Base-by-base conservation (phyloP, 495 filamentous ascomycete species). In the Staphylotrichum tortipilum region DNA sequence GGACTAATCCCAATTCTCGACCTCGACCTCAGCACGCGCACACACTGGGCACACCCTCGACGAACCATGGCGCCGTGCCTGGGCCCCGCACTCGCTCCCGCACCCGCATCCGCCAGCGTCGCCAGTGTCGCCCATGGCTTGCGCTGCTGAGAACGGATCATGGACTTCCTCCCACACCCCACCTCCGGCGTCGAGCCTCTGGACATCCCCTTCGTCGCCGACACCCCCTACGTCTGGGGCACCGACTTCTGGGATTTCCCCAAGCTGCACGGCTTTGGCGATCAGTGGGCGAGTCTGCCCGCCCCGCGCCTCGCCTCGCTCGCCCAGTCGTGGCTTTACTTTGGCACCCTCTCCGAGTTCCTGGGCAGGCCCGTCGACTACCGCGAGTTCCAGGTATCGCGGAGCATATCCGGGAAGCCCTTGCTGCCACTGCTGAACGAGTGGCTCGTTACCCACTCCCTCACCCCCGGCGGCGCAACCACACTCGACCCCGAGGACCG, bases 321-420 rank as follows among this genome's bases (percentile, higher is more conserved):
- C 12, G 55, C 52, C 7, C 58, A 61, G 46, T 57, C 52, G 21
- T 61, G 58, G 58, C 55, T 61, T 2, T 61, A 55, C 52, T 61
- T 61, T 33, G 58, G 52, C 15, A 50, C 52, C 31, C 43, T 61
- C 26, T 54, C 58, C 26, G 58, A 61, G 49, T 61, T 61, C n/a
- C 45, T 58, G 9, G 58, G 58, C 40, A 45, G 41, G 29, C 50
- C 49, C 7, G 45, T 59, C 36, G 57, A 59, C 36, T 56, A 59
- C 19, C 45, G 43, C 23, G 40, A 53, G 7, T 59, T 56, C 42
- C 38, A 56, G 23, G 49, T 48, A 5, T 46, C 47, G 31, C 37
- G 36, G 9, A 56, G 49, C 38, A 49, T 59, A n/a, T 48, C 52
- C 1, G 52, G 33, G 22, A 53, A 50, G 30, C 57, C 49, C 3